Conservation (phyloP, 2,329 filamentous ascomycete species). For the Ceratocystis smalleyi region DNA sequence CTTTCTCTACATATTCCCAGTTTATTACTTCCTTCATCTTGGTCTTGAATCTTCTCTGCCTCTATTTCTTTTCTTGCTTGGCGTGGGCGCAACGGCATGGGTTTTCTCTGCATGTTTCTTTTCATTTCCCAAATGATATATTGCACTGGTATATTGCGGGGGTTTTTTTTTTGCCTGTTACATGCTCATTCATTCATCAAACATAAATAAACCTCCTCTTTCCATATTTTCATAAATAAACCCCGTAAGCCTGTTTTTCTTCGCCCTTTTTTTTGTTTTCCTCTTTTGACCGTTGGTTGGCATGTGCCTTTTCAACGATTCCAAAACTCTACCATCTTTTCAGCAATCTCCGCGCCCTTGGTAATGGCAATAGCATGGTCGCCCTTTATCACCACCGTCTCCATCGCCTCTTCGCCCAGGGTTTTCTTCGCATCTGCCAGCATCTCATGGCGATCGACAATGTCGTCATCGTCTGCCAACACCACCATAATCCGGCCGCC, state of each 20-base stretch:
- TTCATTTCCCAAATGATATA: not conserved
- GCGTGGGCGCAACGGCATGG: not conserved
- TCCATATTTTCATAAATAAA: not conserved
- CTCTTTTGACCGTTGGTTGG: not conserved
- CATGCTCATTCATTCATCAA: conserved; percentile 15
- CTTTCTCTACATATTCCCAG: not conserved
- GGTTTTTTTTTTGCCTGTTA: conserved; percentile 7
- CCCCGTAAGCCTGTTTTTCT: not conserved
- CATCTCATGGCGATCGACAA: conserved; percentile 51
- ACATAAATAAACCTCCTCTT: not conserved
- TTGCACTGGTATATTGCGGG: conserved; percentile 6
- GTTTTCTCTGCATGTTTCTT: not conserved
- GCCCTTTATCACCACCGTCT: conserved; percentile 41
- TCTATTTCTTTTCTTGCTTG: not conserved
- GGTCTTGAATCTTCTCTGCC: not conserved
- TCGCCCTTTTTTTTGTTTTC: not conserved
- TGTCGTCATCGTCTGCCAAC: conserved; percentile 48
- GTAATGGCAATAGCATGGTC: conserved; percentile 58
- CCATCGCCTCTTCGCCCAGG: conserved; percentile 41
- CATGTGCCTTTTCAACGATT: not conserved
- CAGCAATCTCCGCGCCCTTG: conserved; percentile 41
- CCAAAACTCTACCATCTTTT: conserved; percentile 20
- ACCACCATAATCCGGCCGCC: conserved; percentile 46
- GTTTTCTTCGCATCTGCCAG: conserved; percentile 42
- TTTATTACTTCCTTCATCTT: not conserved